Conservation (phyloP, 2,329 filamentous ascomycete species). For the Botrytis fragariae region DNA sequence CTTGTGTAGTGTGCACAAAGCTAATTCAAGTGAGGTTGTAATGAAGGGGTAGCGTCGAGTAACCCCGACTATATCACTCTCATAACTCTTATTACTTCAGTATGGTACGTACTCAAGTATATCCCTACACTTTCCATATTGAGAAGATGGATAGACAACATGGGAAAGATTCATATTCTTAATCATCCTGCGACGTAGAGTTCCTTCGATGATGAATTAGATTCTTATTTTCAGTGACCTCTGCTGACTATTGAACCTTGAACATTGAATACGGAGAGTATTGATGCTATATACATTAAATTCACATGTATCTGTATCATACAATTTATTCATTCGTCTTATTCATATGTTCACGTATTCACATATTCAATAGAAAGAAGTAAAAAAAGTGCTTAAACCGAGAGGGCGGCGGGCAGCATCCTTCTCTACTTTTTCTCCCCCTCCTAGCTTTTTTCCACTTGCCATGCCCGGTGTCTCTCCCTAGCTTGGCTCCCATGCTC, state of each 20-base stretch:
- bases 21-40: background rate
- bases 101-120: background rate
- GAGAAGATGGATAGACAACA: background rate
- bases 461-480: conserved; percentile 5
- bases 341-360: background rate
- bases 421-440: background rate
- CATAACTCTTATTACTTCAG: background rate
- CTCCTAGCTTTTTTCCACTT: background rate
- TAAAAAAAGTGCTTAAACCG: background rate
- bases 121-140: background rate
- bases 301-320: too few relatives aligned
- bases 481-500: conserved; percentile 7
- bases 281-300: background rate
- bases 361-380: background rate
- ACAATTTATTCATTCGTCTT: background rate
- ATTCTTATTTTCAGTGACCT: background rate
- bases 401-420: conserved; percentile 6
- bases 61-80: background rate
- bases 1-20: background rate
- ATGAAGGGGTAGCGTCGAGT: background rate
- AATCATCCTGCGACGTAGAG: background rate
- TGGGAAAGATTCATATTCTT: background rate
- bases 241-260: background rate
- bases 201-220: background rate
- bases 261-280: background rate